Evolutionary conservation across 75 land plant genomes (phyloP).

Genomic region (Pseudotsuga menziesii): DNA sequence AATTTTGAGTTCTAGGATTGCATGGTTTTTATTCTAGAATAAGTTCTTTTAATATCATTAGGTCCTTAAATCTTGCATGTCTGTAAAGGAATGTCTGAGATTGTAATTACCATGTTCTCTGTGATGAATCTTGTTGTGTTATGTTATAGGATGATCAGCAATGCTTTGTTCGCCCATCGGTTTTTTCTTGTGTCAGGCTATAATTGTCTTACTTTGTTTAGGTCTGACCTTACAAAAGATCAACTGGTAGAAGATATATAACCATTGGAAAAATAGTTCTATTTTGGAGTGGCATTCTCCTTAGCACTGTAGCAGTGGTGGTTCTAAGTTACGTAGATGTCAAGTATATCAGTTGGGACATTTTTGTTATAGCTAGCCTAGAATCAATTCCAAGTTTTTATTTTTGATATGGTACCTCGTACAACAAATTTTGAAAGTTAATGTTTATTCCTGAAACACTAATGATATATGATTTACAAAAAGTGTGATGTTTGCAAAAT

Average conservation of each 20-base stretch:
- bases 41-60: neutral
- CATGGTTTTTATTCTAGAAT: neutral
- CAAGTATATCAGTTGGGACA: constrained; percentile 41
- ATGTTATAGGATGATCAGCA: neutral
- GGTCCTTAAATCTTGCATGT: neutral
- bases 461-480: no score
- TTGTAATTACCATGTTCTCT: neutral
- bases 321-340: constrained; percentile 59
- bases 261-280: constrained; percentile 32
- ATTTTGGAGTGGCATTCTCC: constrained; percentile 62
- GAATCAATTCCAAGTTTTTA: no score
- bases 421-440: no score
- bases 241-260: constrained; percentile 56
- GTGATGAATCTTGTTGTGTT: neutral
- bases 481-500: no score
- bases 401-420: no score
- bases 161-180: neutral
- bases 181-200: neutral
- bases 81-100: no score
- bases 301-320: constrained; percentile 59
- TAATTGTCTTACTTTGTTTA: constrained; percentile 22
- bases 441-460: no score
- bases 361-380: no score
- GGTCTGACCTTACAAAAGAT: constrained; percentile 63
- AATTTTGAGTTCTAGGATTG: neutral